These are phyloP conservation scores for Hygrophorus russula DNA, from an alignment of 768 basidiomycete species.

Conservation along the genomic window DNA sequence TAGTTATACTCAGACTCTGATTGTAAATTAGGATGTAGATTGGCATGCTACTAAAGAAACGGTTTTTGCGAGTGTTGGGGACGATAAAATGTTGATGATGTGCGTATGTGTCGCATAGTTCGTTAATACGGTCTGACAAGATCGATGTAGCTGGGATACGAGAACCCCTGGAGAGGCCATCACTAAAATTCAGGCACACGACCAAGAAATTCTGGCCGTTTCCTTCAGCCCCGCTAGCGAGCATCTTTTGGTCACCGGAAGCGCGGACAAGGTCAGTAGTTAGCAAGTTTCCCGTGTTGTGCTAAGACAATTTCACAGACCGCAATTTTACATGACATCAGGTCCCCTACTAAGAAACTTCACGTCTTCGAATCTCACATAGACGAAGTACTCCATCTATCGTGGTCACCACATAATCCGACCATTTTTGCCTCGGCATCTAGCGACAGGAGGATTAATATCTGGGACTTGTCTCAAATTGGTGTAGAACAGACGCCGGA, in stretches of 20 bases:
- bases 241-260: slow-evolving; percentile 79
- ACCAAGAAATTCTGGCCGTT: slow-evolving; percentile 83
- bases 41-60: slow-evolving; percentile 82
- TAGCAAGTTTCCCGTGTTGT: neutral
- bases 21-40: slow-evolving; percentile 70
- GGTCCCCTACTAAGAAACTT: slow-evolving; percentile 59
- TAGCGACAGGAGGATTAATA: slow-evolving; percentile 84
- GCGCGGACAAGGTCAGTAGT: slow-evolving; percentile 73
- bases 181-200: slow-evolving; percentile 73
- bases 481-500: slow-evolving; percentile 96
- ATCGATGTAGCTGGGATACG: slow-evolving; percentile 75
- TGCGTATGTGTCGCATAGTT: slow-evolving; percentile 27
- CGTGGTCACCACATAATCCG: slow-evolving; percentile 91
- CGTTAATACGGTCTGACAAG: slow-evolving; percentile 4
- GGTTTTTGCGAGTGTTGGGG: slow-evolving; percentile 89
- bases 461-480: slow-evolving; percentile 90
- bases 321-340: slow-evolving; percentile 78
- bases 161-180: slow-evolving; percentile 60
- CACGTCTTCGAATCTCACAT: slow-evolving; percentile 91
- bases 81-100: slow-evolving; percentile 92
- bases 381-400: slow-evolving; percentile 87
- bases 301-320: slow-evolving; percentile 39
- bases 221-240: slow-evolving; percentile 80
- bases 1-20: neutral
- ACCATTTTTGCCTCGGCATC: slow-evolving; percentile 94